Evolutionary conservation across 495 filamentous ascomycete species (phyloP).

Genomic region (Cercophora scortea): DNA sequence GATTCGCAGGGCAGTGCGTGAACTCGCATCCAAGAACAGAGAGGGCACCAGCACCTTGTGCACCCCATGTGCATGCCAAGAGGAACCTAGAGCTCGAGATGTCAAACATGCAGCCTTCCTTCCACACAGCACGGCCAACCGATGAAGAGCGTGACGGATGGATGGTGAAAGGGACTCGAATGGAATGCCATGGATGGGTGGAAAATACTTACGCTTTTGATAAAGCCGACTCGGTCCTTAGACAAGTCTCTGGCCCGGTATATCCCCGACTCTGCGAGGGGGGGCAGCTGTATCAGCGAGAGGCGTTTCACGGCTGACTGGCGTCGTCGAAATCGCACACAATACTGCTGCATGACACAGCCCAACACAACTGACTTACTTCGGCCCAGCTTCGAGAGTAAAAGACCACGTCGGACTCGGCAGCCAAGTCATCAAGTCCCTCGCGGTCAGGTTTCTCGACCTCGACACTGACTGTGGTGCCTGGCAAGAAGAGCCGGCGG

Average conservation of each 20-base stretch:
- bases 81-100: constrained; percentile 37
- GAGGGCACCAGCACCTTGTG: constrained; percentile 47
- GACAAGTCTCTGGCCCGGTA: constrained; percentile 23
- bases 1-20: constrained; percentile 40
- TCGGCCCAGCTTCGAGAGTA: constrained; percentile 65
- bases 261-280: constrained; percentile 22
- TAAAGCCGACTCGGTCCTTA: constrained; percentile 20
- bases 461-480: constrained; percentile 55
- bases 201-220: constrained; percentile 21
- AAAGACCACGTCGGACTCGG: constrained; percentile 59
- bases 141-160: too few relatives aligned
- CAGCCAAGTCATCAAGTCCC: constrained; percentile 54
- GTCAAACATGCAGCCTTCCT: neutral
- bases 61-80: constrained; percentile 62
- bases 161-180: too few relatives aligned
- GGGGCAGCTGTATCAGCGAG: neutral
- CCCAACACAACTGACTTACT: constrained; percentile 29
- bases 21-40: constrained; percentile 28
- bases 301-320: neutral
- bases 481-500: constrained; percentile 34
- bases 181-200: too few relatives aligned
- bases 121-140: too few relatives aligned
- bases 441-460: constrained; percentile 57
- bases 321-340: too few relatives aligned
- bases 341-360: neutral